Base-by-base conservation (phyloP, 1,139 yeast species). In the Candida labiduridarum region DNA sequence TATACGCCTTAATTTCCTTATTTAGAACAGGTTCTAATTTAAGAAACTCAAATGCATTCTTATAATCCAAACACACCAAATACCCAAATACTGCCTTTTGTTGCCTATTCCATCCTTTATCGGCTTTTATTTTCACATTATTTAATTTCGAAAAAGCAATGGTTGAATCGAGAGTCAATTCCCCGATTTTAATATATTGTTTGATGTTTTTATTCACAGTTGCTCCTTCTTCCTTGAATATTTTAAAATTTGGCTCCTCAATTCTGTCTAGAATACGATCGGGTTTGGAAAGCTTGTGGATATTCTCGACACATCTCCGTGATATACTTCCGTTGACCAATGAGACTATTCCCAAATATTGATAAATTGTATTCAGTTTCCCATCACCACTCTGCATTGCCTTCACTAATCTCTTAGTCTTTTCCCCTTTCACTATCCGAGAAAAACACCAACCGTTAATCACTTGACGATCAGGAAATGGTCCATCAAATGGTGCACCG, bases 311-410 rank as follows among this genome's bases (percentile, higher is more conserved):
- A 33, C 46, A 45, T 12, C 43, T 22, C 11, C 18, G n/a, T 42
- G 52, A 44, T n/a, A 50, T 25, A 12, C 19, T 15, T 22, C 48
- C 46, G 44, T 50, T 50, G 9, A 34, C 16, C 15, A 50, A 41
- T 11, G 49, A 25, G 5, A 45, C 22, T 10, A 48, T 12, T 9
- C 55, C 55, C 39, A 52, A 35, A 29, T 47, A 52, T 29, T 52
- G 55, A 25, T 42, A 41, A 39, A 49, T 38, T 2, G 42, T 25
- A 39, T 43, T 43, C 7, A 25, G 15, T n/a, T 33, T 22, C 7
- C 22, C 31, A n/a, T 19, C 18, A 15, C 15, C n/a, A 15, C 15
- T 22, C 34, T 12, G 27, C 41, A 41, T 16, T 15, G 38, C 12
- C 15, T n/a, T 30, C 29, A 30, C 35, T 15, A 46, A 18, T 9